Evolutionary conservation across 2,329 filamentous ascomycete genomes (phyloP).

Genomic region (Ophidiomyces ophidiicola): DNA sequence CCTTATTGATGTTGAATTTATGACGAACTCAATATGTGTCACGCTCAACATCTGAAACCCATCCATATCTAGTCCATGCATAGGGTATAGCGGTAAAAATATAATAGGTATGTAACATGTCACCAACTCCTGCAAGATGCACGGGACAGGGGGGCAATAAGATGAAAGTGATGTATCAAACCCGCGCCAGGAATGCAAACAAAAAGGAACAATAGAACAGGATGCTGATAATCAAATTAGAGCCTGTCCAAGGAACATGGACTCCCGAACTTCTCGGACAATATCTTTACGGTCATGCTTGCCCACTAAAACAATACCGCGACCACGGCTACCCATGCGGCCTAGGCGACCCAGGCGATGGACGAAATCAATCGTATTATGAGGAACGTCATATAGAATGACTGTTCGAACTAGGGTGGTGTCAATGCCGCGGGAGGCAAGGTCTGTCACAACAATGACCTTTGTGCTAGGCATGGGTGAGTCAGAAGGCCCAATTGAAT

Average conservation of each 20-base stretch:
- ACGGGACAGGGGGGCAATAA: no score
- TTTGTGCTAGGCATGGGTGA: constrained; percentile 51
- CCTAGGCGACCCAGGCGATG: constrained; percentile 86
- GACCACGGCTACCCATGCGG: constrained; percentile 78
- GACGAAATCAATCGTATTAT: constrained; percentile 96
- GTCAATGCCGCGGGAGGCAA: constrained; percentile 87
- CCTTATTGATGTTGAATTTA: no score
- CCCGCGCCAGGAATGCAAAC: background rate
- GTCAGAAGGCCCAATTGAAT: constrained; percentile 8
- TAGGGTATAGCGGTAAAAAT: no score
- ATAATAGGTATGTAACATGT: no score
- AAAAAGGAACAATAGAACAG: background rate
- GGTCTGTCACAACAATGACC: constrained; percentile 85
- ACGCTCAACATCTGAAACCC: no score
- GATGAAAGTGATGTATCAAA: background rate
- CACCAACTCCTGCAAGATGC: no score
- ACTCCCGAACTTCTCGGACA: constrained; percentile 81
- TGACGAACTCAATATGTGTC: no score
- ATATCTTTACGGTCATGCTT: constrained; percentile 82
- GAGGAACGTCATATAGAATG: constrained; percentile 91
- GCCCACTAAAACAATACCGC: constrained; percentile 81
- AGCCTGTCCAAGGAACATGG: constrained; percentile 71
- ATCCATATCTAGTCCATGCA: no score
- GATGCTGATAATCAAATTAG: constrained; percentile 48
- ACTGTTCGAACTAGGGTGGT: constrained; percentile 84